Conservation (phyloP, 371 early-diverging fungal genomes). For the Parasitella parasitica region DNA sequence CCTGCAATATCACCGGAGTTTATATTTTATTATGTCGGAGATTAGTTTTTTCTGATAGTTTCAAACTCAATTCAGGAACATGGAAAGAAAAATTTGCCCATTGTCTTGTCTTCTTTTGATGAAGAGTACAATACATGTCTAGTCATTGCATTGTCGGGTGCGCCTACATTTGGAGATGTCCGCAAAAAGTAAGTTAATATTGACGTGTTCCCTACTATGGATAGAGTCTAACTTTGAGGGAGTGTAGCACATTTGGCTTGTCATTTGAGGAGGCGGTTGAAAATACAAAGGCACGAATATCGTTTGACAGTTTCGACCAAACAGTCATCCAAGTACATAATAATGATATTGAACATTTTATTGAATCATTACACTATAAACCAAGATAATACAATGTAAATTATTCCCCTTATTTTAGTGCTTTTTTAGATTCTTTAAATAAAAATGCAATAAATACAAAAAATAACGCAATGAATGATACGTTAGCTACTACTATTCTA, state of each 20-base stretch:
- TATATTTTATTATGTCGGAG: not conserved
- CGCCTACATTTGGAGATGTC: slow-evolving; percentile 59
- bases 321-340: slow-evolving; percentile 60
- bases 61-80: slow-evolving; percentile 44
- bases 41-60: not conserved
- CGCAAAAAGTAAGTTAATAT: slow-evolving; percentile 61
- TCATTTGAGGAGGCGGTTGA: slow-evolving; percentile 70
- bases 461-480: not conserved
- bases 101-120: slow-evolving; percentile 68
- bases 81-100: slow-evolving; percentile 52
- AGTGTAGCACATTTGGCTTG: slow-evolving; percentile 65
- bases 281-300: slow-evolving; percentile 51
- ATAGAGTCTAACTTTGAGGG: not conserved
- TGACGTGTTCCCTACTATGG: not conserved
- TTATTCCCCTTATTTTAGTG: not conserved
- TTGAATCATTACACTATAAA: slow-evolving; percentile 45
- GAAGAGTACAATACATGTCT: slow-evolving; percentile 62
- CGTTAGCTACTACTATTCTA: not conserved
- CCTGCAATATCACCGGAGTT: not conserved
- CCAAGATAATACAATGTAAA: slow-evolving; percentile 3
- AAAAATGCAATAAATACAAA: not conserved
- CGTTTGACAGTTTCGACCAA: slow-evolving; percentile 72
- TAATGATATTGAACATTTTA: slow-evolving; percentile 62
- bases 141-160: slow-evolving; percentile 68
- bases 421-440: not conserved